These are phyloP conservation scores for Paecilomyces dactylethromorphus DNA, from an alignment of 2,329 filamentous ascomycete genomes.

Conservation along the genomic window DNA sequence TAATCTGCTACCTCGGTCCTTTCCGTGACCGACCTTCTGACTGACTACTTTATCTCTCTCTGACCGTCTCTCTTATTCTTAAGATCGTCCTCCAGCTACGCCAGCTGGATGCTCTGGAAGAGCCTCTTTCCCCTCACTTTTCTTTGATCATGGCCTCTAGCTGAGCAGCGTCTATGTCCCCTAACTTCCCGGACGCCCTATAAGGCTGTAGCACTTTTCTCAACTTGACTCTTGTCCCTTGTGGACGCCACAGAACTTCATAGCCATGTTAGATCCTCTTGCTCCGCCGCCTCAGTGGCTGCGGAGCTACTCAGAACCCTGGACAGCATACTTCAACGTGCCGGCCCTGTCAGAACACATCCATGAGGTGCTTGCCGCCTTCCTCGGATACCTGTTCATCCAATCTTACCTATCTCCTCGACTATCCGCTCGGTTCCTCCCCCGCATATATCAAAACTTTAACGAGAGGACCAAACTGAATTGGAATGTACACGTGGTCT, in stretches of 20 bases:
- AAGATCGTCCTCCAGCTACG: not conserved
- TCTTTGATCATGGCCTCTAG: not conserved
- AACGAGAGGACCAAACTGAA: conserved; percentile 53
- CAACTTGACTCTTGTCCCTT: not conserved
- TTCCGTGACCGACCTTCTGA: not conserved
- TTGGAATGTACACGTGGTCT: conserved; percentile 63
- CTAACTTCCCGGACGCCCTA: not conserved
- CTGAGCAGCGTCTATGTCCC: not conserved
- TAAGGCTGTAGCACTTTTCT: not conserved
- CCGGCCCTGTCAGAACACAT: conserved; percentile 53
- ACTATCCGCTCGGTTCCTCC: conserved; percentile 49
- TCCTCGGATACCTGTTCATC: conserved; percentile 51
- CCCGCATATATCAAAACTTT: conserved; percentile 48
- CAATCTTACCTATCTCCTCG: conserved; percentile 49
- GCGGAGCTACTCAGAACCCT: conserved; percentile 40
- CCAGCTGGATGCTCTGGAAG: not conserved
- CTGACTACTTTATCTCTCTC: not conserved
- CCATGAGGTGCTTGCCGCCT: conserved; percentile 55
- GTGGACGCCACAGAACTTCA: not conserved
- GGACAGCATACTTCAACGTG: conserved; percentile 46
- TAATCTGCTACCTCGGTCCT: conserved; percentile 8
- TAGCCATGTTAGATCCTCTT: conserved; percentile 37
- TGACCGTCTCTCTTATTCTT: not conserved
- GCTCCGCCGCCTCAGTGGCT: conserved; percentile 47
- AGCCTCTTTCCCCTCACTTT: not conserved